A percentile compares a stretch with the other conserved stretches of the same genome.
Conservation (phyloP, 2,329 filamentous ascomycete genomes). For the Aspergillus clavatus region DNA sequence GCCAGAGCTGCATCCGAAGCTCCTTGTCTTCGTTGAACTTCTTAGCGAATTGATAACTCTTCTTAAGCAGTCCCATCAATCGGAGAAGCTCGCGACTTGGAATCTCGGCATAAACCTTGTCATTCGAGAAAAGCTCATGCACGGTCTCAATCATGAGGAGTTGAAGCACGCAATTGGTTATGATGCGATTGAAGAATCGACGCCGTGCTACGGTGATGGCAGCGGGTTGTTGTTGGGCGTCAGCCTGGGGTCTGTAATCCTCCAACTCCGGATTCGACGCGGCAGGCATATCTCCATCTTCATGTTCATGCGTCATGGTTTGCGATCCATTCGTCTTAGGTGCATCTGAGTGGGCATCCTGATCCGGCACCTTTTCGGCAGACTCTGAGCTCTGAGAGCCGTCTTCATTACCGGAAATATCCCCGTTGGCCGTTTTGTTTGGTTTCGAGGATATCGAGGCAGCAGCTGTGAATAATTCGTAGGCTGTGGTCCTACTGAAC, state of each 20-base stretch:
- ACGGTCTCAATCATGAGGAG: constrained; percentile 99
- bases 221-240: constrained; percentile 78
- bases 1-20: constrained; percentile 86
- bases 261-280: constrained; percentile 57
- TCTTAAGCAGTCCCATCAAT: constrained; percentile 90
- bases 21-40: constrained; percentile 98
- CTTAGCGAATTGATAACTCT: constrained; percentile 92
- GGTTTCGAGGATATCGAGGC: constrained; percentile 43
- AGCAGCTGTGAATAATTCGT: constrained; percentile 88
- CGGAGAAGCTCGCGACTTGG: constrained; percentile 84
- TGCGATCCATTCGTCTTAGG: constrained; percentile 27
- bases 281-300: constrained; percentile 30
- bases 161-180: constrained; percentile 95
- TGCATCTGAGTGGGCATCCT: constrained; percentile 20
- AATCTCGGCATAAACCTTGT: constrained; percentile 88
- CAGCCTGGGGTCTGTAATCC: constrained; percentile 76
- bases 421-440: constrained; percentile 30
- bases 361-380: constrained; percentile 16
- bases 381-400: constrained; percentile 17
- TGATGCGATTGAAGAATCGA: constrained; percentile 98
- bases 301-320: constrained; percentile 27
- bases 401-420: constrained; percentile 22
- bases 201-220: constrained; percentile 89
- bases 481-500: constrained; percentile 89
- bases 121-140: constrained; percentile 96